Base-by-base conservation (phyloP, 345 rosid species). In the Euphorbia pulcherrima region DNA sequence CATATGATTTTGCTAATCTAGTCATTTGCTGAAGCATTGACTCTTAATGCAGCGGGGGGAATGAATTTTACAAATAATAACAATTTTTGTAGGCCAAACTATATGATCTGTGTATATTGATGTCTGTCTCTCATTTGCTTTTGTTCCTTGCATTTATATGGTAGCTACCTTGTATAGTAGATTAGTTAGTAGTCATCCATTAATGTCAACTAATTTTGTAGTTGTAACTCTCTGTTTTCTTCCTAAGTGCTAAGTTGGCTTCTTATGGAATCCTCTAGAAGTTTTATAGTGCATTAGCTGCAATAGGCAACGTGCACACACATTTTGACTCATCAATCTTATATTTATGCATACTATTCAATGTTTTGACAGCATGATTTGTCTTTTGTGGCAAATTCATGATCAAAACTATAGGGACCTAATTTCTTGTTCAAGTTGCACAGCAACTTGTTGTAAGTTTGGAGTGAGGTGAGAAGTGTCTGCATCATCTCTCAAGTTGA, bases 121-220 rank as follows among this genome's bases (percentile, higher is more conserved):
- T 46, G 16, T 60, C 65, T 46, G 16, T 60, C 65, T 17, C 57
- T 23, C 7, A 26, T 50, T 35, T 67, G 46, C 46, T 51, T 20
- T 51, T 51, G 44, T 30, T 65, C 46, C 28, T 13, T 51, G 30
- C 7, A 23, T 65, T 11, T 65, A 33, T 65, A 33, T 29, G 9
- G 13, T 28, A 13, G 33, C 18, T 51, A 30, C 52, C 37, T 10
- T 27, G 6, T 30, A 41, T 30, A 41, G 14, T 48, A 28, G 39
- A 5, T 4, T 40, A 10, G 21, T 40, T 41, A 5, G 16, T 20
- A 51, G 40, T 48, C 17, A 13, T 58, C 9, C 46, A 59, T 3
- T n/a, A 58, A 55, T 52, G 55, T 41, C 62, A 56, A 52, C n/a
- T 59, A 29, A 26, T 62, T 14, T 48, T 20, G 53, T 50, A 71